Percentiles rank a stretch among this genome's conserved stretches.
Evolutionary conservation across 1,139 yeast genomes (phyloP).

Genomic region (Candida sp.): DNA sequence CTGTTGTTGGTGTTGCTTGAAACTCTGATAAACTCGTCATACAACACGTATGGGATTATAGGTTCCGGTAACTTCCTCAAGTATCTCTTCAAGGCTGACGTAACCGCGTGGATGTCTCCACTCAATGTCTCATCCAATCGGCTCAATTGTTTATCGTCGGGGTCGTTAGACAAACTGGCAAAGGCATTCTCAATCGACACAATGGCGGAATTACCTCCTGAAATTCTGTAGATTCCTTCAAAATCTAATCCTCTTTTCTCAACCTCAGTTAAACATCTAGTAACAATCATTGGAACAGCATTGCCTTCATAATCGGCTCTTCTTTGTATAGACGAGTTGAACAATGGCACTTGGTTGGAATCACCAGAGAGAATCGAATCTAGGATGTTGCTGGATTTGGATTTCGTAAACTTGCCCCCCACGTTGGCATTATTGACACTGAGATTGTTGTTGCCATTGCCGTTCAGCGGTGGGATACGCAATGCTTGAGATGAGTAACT

Average conservation of each 20-base stretch:
- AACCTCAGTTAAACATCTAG: conserved; percentile 78
- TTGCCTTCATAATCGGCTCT: conserved; percentile 65
- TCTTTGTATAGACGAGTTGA: conserved; percentile 56
- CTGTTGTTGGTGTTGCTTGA: conserved; percentile 37
- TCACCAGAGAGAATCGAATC: conserved; percentile 37
- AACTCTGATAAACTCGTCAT: conserved; percentile 64
- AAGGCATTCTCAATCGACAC: conserved; percentile 57
- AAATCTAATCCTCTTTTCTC: conserved; percentile 71
- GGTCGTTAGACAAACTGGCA: conserved; percentile 29
- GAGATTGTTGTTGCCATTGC: conserved; percentile 3
- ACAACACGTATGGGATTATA: conserved; percentile 70
- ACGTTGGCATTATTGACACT: conserved; percentile 1
- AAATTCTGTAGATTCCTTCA: conserved; percentile 92
- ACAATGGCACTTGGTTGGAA: conserved; percentile 30
- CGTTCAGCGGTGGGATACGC: conserved; percentile 10
- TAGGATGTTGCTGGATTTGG: conserved; percentile 53
- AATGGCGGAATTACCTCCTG: conserved; percentile 86
- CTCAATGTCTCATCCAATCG: conserved; percentile 54
- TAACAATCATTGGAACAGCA: conserved; percentile 69
- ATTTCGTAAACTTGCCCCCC: conserved; percentile 31
- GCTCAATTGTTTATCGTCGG: conserved; percentile 43
- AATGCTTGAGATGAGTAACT: conserved; percentile 13
- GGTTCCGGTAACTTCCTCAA: conserved; percentile 87
- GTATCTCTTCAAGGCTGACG: conserved; percentile 87
- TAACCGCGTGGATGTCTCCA: conserved; percentile 86